These are phyloP conservation scores for Tricholoma hemisulphureum DNA, from an alignment of 768 basidiomycete genomes.

Conservation along the genomic window DNA sequence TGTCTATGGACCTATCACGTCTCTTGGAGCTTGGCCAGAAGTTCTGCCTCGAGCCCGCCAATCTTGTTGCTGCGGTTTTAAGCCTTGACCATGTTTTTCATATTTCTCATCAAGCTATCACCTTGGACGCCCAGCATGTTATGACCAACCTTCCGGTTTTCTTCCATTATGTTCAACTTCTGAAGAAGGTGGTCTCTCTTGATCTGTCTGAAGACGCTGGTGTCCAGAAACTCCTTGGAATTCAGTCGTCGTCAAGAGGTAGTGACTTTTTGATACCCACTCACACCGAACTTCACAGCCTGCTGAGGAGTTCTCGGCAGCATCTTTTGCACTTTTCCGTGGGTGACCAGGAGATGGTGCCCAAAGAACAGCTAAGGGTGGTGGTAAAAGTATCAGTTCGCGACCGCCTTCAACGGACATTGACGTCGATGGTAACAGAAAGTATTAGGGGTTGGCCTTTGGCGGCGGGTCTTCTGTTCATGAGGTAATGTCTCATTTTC, in stretches of 20 bases:
- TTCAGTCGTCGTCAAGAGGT: not conserved
- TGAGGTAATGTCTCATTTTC: slow-evolving; percentile 33
- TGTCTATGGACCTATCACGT: slow-evolving; percentile 13
- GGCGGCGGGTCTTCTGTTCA: slow-evolving; percentile 35
- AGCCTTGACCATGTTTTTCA: slow-evolving; percentile 44
- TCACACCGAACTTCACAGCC: not conserved
- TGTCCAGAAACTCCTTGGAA: not conserved
- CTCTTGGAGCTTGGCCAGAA: slow-evolving; percentile 32
- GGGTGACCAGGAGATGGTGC: not conserved
- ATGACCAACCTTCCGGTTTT: not conserved
- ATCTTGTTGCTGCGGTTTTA: slow-evolving; percentile 35
- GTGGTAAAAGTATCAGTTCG: not conserved
- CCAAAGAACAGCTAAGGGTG: not conserved
- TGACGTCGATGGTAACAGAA: not conserved
- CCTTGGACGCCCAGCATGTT: slow-evolving; percentile 13
- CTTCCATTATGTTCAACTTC: not conserved
- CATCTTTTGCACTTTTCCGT: not conserved
- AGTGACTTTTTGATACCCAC: not conserved
- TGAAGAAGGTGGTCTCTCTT: not conserved
- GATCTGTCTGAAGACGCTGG: not conserved
- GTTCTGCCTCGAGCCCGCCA: slow-evolving; percentile 26
- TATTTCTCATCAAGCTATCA: slow-evolving; percentile 22
- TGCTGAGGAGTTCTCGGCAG: not conserved
- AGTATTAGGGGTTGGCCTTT: slow-evolving; percentile 17
- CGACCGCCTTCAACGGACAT: not conserved